A percentile compares a stretch with the other conserved stretches of the same genome.
Evolutionary conservation across 495 filamentous ascomycete species (phyloP).

Genomic region (Lepidopterella palustris): DNA sequence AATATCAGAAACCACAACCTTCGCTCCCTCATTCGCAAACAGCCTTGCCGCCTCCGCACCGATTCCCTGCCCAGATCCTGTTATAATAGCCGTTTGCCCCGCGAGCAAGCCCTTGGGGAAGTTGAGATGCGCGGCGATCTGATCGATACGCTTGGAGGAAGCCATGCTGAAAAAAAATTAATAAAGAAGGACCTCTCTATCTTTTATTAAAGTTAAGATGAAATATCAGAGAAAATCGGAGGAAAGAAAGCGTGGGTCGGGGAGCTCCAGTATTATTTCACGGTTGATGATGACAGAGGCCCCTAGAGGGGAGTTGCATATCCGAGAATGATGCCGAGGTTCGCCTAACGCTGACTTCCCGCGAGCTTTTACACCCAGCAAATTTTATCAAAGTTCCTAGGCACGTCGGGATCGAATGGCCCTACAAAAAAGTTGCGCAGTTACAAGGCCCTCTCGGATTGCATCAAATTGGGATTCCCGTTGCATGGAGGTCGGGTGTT

Average conservation of each 20-base stretch:
- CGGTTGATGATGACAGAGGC: not conserved
- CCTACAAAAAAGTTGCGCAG: too few species aligned
- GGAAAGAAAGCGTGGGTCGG: too few species aligned
- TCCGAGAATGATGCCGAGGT: not conserved
- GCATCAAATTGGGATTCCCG: too few species aligned
- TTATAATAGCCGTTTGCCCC: constrained; percentile 80
- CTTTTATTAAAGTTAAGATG: too few species aligned
- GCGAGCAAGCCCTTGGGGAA: constrained; percentile 70
- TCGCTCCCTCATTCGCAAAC: constrained; percentile 81
- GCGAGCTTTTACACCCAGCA: too few species aligned
- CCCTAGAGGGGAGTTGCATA: too few species aligned
- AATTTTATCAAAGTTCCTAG: too few species aligned
- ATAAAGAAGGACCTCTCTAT: not conserved
- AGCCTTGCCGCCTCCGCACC: constrained; percentile 74
- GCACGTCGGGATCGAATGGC: too few species aligned
- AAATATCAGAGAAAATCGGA: not conserved
- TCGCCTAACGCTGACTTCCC: not conserved
- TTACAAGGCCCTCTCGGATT: too few species aligned
- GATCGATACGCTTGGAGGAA: constrained; percentile 38
- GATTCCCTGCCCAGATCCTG: constrained; percentile 82
- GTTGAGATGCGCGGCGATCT: constrained; percentile 70
- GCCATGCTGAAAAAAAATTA: not conserved
- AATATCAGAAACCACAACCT: constrained; percentile 75
- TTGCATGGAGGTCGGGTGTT: too few species aligned
- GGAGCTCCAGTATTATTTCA: too few species aligned